Evolutionary conservation across 371 early-diverging fungal species (phyloP), one percentile per base, ranked within the genome.

Genomic region (Mortierella sp.): DNA sequence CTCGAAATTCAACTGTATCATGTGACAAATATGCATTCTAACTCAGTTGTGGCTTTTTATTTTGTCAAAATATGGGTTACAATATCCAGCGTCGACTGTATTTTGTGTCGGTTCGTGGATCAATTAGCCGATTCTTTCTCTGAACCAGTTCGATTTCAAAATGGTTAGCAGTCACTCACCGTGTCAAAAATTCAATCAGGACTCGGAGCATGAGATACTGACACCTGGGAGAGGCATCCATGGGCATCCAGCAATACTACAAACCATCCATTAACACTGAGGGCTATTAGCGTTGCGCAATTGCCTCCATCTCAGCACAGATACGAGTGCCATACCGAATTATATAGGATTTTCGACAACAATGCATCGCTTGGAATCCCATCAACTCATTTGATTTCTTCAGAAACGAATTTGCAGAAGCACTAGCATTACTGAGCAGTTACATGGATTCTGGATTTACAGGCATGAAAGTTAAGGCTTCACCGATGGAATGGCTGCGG

Each of bases 61-160:
- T n/a, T n/a, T n/a, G n/a, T n/a, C n/a, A n/a, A n/a, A n/a, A n/a
- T n/a, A n/a, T n/a, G n/a, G n/a, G n/a, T n/a, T n/a, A n/a, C n/a
- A n/a, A n/a, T n/a, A n/a, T n/a, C n/a, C n/a, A n/a, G n/a, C n/a
- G n/a, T n/a, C n/a, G n/a, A n/a, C 54, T 54, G 49, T 40, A 23
- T 37, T 26, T 1, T 9, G 23, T 5, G n/a, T 12, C 31, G 43
- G 29, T n/a, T n/a, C n/a, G 12, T 42, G 63, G n/a, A 45, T 26
- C 56, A 19, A n/a, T n/a, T 23, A 35, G 42, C 28, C 40, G 65
- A 75, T 68, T 68, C 75, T 57, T 64, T 68, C 75, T 75, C 75
- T 75, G 65, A 75, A 68, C 68, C 60, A 75, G 69, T 75, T 66
- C 63, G 67, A 49, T 67, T 67, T 61, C 68, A 75, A 75, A 68